Evolutionary conservation across 148 eudicot genomes (phyloP), one percentile per base, ranked within the genome.

Genomic region (Cornus suecica): DNA sequence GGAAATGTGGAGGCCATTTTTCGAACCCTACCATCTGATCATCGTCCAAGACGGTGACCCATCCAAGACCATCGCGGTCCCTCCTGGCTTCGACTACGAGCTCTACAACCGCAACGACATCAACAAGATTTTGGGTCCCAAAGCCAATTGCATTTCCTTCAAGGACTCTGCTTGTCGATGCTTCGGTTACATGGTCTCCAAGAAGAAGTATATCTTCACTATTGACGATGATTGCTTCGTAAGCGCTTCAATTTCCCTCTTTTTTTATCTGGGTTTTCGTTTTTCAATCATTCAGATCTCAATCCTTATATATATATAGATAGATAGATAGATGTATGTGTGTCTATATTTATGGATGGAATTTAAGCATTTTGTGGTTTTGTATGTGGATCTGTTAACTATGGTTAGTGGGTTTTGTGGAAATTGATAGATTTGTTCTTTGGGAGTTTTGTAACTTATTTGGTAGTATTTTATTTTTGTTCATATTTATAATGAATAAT

Each of bases 171-270:
- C 91, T 63, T 88, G 91, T 68, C 84, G 91, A 10, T 88, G 91
- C 86, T 88, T 88, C 48, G 91, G 91, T 0, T 88, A 85, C 71
- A 87, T 87, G 90, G 87, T 87, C n/a, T 87, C 88, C 26, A 87
- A 87, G 84, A 88, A 88, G 91, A 88, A 88, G 87, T 88, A 88
- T 71, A 82, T 88, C 77, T 88, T 48, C 81, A 88, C 91, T 68
- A 88, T 88, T 71, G 88, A 88, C 67, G 91, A 88, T n/a, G 91
- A 88, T 72, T 88, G 91, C 82, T 88, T 88, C 68, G 88, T 88
- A 62, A 88, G 88, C 68, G 13, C 24, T 3, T 62, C 31, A 10
- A 2, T 72, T 69, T 71, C 22, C 18, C 27, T 73, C 22, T 26
- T 4, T 70, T 26, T 25, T 1, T 24, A 29, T 67, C 16, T 32